Conservation (phyloP, 1,284 basidiomycete species). For the Gomphus bonarii region DNA sequence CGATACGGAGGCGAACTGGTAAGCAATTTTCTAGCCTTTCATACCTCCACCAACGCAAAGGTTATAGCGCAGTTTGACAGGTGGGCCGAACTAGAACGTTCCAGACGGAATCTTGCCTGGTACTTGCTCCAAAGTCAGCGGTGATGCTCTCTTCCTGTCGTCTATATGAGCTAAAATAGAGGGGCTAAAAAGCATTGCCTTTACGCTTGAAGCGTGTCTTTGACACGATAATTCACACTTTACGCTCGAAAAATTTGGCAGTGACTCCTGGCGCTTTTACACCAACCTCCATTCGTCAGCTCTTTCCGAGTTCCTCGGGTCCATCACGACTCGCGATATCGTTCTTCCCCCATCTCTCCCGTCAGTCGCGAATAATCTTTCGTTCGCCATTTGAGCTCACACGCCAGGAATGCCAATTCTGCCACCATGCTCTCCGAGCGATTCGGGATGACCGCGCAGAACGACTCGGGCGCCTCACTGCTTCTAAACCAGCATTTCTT, state of each 20-base stretch:
- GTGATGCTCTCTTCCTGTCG: conserved; percentile 16
- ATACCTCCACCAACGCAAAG: not conserved
- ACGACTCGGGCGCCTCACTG: conserved; percentile 45
- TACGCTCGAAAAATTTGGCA: conserved; percentile 38
- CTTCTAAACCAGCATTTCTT: conserved; percentile 17
- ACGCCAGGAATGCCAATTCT: conserved; percentile 52
- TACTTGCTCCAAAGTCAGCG: conserved; percentile 57
- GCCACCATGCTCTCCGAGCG: conserved; percentile 44
- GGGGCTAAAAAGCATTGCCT: conserved; percentile 39
- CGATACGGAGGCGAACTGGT: conserved; percentile 68
- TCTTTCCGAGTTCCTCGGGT: conserved; percentile 32
- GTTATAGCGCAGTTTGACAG: not conserved
- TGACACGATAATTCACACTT: conserved; percentile 31
- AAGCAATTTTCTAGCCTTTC: conserved; percentile 27
- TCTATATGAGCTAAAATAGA: conserved; percentile 5
- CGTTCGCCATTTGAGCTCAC: conserved; percentile 43
- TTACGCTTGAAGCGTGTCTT: conserved; percentile 35
- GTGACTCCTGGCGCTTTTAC: conserved; percentile 38
- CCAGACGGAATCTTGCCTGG: conserved; percentile 34
- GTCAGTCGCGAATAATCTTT: conserved; percentile 13
- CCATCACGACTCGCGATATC: conserved; percentile 40
- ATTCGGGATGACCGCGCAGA: conserved; percentile 57
- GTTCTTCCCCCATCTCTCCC: conserved; percentile 45
- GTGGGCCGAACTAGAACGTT: conserved; percentile 43
- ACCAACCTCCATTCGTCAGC: conserved; percentile 36